Base-by-base conservation (phyloP, 2,329 filamentous ascomycete species). In the Ophiostoma sp. region DNA sequence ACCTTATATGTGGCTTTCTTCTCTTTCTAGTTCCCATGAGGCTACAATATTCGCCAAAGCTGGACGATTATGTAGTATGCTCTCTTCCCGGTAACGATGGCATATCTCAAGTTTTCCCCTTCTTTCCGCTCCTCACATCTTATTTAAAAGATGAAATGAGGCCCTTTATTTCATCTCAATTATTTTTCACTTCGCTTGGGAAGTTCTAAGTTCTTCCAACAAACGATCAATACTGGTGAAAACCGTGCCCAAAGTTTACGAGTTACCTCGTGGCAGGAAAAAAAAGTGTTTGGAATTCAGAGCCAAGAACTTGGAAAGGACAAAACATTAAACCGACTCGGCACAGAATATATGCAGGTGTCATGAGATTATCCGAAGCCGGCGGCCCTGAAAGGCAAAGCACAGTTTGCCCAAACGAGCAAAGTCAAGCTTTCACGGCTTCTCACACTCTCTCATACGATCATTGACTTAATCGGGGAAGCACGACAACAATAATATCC, bases 331-430 rank as follows among this genome's bases (percentile, higher is more conserved):
- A 39, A 39, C 59, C 59, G 59, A 22, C 19, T 22, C 12, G 7
- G 2, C 33, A 22, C 59, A 22, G 39, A 28, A 66, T 64, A 64
- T 25, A 45, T 36, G 61, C 61, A 64, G 36, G 61, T 19, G 17
- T 45, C 36, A 17, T 45, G 39, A 66, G 36, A 45, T 22, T 45
- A 66, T 66, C 61, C 61, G 36, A 66, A 22, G n/a, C 61, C 61
- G 36, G 36, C 61, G 36, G 61, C 22, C 61, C 39, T 66, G 15
- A 4, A n/a, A 45, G 28, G 57, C 57, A 31, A 39, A 11, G 31
- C 31, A 39, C 19, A 22, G 57, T 4, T 36, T 61, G 31, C 11
- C 36, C n/a, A 45, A 25, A 28, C 61, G 15, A 45, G 25, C 36
- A 28, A 45, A 3, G 3, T 0, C 11, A 45, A 2, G 3, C 17